Evolutionary conservation across 129 eudicot genomes (phyloP).

Genomic region (Silybum marianum): DNA sequence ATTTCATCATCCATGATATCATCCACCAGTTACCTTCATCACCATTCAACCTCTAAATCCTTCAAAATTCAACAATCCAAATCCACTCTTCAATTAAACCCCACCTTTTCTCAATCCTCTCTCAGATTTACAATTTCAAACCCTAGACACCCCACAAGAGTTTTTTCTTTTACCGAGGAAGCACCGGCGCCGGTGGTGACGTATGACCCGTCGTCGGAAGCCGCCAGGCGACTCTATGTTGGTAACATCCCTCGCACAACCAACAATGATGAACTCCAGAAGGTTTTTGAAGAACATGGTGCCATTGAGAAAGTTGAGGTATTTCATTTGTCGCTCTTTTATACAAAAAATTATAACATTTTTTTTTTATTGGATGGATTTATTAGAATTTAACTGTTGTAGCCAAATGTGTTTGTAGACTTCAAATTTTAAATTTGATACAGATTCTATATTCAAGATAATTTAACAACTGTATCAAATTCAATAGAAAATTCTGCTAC

Average conservation of each 20-base stretch:
- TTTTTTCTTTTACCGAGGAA: slow-evolving; percentile 58
- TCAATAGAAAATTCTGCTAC: neutral
- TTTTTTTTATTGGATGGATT: neutral
- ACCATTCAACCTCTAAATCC: slow-evolving; percentile 42
- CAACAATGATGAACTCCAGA: slow-evolving; percentile 62
- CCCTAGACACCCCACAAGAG: slow-evolving; percentile 35
- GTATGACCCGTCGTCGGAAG: slow-evolving; percentile 61
- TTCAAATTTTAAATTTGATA: neutral
- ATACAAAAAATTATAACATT: too few relatives aligned
- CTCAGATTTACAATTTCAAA: slow-evolving; percentile 36
- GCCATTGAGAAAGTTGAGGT: slow-evolving; percentile 92
- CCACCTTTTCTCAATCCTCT: slow-evolving; percentile 26
- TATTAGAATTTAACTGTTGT: slow-evolving; percentile 16
- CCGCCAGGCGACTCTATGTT: slow-evolving; percentile 64
- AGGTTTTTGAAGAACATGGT: slow-evolving; percentile 75
- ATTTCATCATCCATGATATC: slow-evolving; percentile 54
- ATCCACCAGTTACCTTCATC: slow-evolving; percentile 50
- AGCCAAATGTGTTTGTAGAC: too few relatives aligned
- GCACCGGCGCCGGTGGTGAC: slow-evolving; percentile 38
- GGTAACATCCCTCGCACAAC: slow-evolving; percentile 88
- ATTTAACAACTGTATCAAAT: neutral
- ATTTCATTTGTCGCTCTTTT: neutral
- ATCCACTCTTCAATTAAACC: slow-evolving; percentile 17
- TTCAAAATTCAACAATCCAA: slow-evolving; percentile 39
- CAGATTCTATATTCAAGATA: neutral